Evolutionary conservation across 2,329 filamentous ascomycete species (phyloP).

Genomic region (Rhinocladiella similis): DNA sequence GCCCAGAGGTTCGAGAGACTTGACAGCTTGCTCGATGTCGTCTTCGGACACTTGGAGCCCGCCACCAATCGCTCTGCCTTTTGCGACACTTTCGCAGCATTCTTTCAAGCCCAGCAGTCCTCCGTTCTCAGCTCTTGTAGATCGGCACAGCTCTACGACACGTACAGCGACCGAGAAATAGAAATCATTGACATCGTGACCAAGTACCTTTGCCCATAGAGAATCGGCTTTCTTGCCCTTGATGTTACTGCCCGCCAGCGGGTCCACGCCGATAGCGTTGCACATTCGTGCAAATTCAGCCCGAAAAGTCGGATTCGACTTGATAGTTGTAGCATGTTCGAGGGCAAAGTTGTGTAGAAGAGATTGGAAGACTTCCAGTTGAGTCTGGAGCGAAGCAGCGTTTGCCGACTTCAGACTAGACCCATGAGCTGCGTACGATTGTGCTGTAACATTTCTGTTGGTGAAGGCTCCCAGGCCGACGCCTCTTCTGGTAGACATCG

Average conservation of each 20-base stretch:
- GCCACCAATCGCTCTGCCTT: slow-evolving; percentile 70
- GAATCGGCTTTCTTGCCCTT: slow-evolving; percentile 60
- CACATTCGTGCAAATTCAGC: slow-evolving; percentile 99
- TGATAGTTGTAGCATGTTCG: slow-evolving; percentile 93
- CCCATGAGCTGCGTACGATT: slow-evolving; percentile 89
- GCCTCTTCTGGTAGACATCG: slow-evolving; percentile 56
- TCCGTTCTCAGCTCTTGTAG: slow-evolving; percentile 85
- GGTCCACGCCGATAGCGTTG: slow-evolving; percentile 92
- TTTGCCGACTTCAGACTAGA: slow-evolving; percentile 81
- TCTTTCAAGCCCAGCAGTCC: slow-evolving; percentile 84
- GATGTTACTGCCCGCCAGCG: slow-evolving; percentile 69
- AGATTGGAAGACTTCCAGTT: slow-evolving; percentile 93
- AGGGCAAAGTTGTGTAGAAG: slow-evolving; percentile 92
- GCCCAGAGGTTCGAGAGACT: slow-evolving; percentile 81
- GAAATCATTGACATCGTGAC: slow-evolving; percentile 92
- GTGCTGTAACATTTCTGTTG: slow-evolving; percentile 77
- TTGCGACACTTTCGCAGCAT: slow-evolving; percentile 72
- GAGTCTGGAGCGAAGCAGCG: slow-evolving; percentile 81
- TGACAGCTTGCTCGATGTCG: slow-evolving; percentile 86
- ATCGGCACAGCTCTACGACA: slow-evolving; percentile 87
- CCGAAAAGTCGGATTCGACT: slow-evolving; percentile 90
- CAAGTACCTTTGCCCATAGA: slow-evolving; percentile 90
- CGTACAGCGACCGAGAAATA: slow-evolving; percentile 97
- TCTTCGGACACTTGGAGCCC: slow-evolving; percentile 83
- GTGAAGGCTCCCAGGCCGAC: slow-evolving; percentile 90